Percentiles rank a stretch among this genome's conserved stretches.
phyloP scores from a whole-genome alignment of 108 stramenopile genomes.

The Fragilaria radians region DNA sequence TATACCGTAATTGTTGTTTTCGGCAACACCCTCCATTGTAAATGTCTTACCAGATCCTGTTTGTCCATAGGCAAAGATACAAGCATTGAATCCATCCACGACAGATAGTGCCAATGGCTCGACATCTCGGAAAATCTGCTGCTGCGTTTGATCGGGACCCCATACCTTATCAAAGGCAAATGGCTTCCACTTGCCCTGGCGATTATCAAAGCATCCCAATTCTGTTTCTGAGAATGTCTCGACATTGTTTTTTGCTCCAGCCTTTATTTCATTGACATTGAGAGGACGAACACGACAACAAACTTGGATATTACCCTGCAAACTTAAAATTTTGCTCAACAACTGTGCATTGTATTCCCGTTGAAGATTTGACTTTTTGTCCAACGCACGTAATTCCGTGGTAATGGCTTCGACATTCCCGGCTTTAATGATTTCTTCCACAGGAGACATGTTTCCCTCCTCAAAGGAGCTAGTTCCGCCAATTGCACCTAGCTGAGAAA shows the following conservation, averaged over 20 bases:
- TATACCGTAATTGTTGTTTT: conserved; percentile 74
- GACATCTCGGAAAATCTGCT: conserved; percentile 90
- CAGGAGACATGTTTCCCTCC: conserved; percentile 4
- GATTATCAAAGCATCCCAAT: conserved; percentile 75
- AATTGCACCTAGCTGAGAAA: conserved; percentile 7
- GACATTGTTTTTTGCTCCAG: conserved; percentile 59
- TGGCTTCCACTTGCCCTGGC: conserved; percentile 78
- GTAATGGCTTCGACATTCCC: conserved; percentile 50
- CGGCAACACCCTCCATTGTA: conserved; percentile 81
- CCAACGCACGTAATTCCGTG: conserved; percentile 50
- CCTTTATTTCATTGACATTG: conserved; percentile 58
- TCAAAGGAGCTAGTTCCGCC: neutral
- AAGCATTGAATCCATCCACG: conserved; percentile 97
- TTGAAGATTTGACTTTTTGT: conserved; percentile 64
- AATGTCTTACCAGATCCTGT: conserved; percentile 87
- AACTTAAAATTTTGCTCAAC: conserved; percentile 73
- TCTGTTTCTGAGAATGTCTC: conserved; percentile 86
- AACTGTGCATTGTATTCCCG: conserved; percentile 85
- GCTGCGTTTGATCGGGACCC: conserved; percentile 84
- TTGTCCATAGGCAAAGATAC: conserved; percentile 99
- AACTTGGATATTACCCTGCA: conserved; percentile 91
- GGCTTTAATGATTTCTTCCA: conserved; percentile 58
- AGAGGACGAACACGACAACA: conserved; percentile 86
- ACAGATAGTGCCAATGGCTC: conserved; percentile 90
- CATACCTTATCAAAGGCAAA: conserved; percentile 94